Percentiles rank a stretch among this genome's conserved stretches.
phyloP scores from a whole-genome alignment of 495 filamentous ascomycete genomes.

The Podospora fimiseda region DNA sequence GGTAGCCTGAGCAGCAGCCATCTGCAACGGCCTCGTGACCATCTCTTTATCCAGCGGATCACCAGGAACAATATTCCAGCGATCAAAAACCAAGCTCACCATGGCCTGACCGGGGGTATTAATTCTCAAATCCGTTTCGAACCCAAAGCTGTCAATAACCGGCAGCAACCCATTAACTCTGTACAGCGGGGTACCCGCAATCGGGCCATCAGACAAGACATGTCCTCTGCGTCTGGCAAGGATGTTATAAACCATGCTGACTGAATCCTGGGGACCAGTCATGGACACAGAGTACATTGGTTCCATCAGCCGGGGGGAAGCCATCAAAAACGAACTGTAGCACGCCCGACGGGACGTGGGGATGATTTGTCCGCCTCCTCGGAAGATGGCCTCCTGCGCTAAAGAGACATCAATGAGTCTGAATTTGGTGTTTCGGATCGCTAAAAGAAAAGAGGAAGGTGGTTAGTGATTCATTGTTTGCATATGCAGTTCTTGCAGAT shows the following conservation, averaged over 20 bases:
- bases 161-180: slow-evolving; percentile 83
- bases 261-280: slow-evolving; percentile 87
- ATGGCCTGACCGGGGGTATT: slow-evolving; percentile 91
- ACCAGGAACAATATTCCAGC: slow-evolving; percentile 91
- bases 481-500: background rate
- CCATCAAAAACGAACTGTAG: slow-evolving; percentile 95
- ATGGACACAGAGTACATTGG: slow-evolving; percentile 87
- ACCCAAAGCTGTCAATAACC: slow-evolving; percentile 94
- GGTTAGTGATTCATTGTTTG: background rate
- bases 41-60: slow-evolving; percentile 88
- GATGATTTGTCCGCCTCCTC: slow-evolving; percentile 95
- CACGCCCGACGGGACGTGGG: slow-evolving; percentile 86
- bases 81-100: slow-evolving; percentile 88
- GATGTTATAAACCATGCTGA: slow-evolving; percentile 83
- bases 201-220: slow-evolving; percentile 85
- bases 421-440: slow-evolving; percentile 95
- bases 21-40: slow-evolving; percentile 76
- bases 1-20: slow-evolving; percentile 76
- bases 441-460: slow-evolving; percentile 31
- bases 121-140: slow-evolving; percentile 93
- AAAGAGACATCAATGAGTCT: slow-evolving; percentile 85
- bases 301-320: slow-evolving; percentile 91
- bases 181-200: slow-evolving; percentile 94
- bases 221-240: slow-evolving; percentile 83
- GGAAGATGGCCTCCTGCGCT: slow-evolving; percentile 82